Percentiles rank a stretch among this genome's conserved stretches.
These are phyloP conservation scores for Casuarina cunninghamiana DNA, from an alignment of 306 rosid genomes.

Conservation along the genomic window DNA sequence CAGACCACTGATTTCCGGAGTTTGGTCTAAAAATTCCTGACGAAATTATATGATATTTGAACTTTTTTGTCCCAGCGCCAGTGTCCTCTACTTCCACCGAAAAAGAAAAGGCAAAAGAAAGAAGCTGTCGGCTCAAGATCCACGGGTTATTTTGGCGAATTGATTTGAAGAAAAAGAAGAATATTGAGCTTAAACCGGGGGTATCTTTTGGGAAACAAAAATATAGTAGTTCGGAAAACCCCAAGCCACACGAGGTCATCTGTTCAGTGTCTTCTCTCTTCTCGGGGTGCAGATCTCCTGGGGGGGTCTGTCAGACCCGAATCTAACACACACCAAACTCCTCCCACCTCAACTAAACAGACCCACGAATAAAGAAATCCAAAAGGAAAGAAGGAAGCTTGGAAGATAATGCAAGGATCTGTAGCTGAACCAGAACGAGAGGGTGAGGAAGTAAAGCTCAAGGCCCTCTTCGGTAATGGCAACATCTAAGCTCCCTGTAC, in stretches of 20 bases:
- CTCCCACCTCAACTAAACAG: background rate
- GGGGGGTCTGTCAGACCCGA: constrained; percentile 18
- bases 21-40: no score
- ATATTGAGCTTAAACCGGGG: background rate
- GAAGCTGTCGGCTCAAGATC: constrained; percentile 8
- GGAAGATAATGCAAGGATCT: constrained; percentile 75
- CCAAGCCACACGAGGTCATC: background rate
- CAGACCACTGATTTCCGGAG: no score
- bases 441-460: constrained; percentile 50
- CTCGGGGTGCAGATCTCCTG: constrained; percentile 10
- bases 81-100: background rate
- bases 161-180: background rate
- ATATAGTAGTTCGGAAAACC: background rate
- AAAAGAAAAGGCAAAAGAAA: background rate
- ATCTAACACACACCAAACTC: background rate
- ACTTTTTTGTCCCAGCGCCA: background rate
- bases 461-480: constrained; percentile 55
- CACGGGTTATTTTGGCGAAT: constrained; percentile 40
- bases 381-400: constrained; percentile 3
- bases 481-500: constrained; percentile 31
- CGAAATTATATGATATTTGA: background rate
- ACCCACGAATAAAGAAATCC: background rate
- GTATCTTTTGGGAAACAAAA: background rate
- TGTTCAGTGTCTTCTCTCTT: constrained; percentile 1
- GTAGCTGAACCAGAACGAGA: constrained; percentile 48